These are phyloP conservation scores for Pythium phragmiticola DNA, from an alignment of 352 stramenopile genomes.

Conservation along the genomic window DNA sequence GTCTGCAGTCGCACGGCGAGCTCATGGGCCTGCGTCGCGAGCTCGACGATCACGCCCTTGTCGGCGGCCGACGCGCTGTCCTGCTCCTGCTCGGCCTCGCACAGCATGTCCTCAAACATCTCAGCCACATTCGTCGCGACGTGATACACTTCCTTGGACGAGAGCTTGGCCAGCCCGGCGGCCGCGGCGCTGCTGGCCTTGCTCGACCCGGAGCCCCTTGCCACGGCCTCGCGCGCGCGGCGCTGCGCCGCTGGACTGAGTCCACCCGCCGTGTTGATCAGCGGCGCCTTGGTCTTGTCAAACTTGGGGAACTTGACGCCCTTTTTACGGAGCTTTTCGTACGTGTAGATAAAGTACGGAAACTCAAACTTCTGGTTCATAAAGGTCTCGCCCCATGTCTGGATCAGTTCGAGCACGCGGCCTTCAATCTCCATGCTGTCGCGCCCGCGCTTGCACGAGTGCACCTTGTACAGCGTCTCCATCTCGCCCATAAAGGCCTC, in stretches of 20 bases:
- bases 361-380: conserved; percentile 66
- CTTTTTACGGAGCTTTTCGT: conserved; percentile 83
- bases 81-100: conserved; percentile 63
- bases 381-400: conserved; percentile 83
- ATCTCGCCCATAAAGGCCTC: conserved; percentile 75
- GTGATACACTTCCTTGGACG: conserved; percentile 55
- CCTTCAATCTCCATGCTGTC: conserved; percentile 73
- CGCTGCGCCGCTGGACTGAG: conserved; percentile 9
- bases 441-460: conserved; percentile 62
- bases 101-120: conserved; percentile 86
- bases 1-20: conserved; percentile 61
- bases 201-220: conserved; percentile 9
- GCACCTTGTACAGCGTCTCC: conserved; percentile 72
- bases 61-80: conserved; percentile 37
- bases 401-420: conserved; percentile 72
- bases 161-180: conserved; percentile 43
- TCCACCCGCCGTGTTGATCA: conserved; percentile 19
- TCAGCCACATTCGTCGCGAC: conserved; percentile 66
- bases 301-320: conserved; percentile 78
- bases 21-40: conserved; percentile 57
- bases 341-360: conserved; percentile 80
- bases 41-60: conserved; percentile 67
- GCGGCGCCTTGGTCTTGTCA: conserved; percentile 50
- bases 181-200: conserved; percentile 16
- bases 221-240: conserved; percentile 6